phyloP scores from a whole-genome alignment of 108 stramenopile genomes.

The Nitzschia sp. region DNA sequence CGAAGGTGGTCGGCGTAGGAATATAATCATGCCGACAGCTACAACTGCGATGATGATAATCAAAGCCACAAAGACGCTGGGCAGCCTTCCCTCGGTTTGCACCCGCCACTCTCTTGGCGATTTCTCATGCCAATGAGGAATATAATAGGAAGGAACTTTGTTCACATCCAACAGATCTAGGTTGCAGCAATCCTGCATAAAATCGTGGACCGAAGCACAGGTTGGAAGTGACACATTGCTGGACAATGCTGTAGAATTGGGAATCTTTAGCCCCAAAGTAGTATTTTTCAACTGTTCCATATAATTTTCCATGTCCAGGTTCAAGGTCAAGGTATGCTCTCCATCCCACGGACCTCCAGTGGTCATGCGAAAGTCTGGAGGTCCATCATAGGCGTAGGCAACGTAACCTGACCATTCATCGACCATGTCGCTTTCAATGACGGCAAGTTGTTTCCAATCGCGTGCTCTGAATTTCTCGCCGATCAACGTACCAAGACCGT shows the following conservation, averaged over 20 bases:
- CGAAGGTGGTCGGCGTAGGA: no score
- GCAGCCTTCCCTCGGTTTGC: no score
- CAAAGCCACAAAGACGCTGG: no score
- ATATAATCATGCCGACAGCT: no score
- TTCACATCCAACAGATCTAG: not conserved
- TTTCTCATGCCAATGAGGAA: not conserved
- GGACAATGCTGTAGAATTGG: not conserved
- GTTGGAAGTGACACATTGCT: not conserved
- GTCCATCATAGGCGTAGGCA: slow-evolving; percentile 69
- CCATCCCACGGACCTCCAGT: slow-evolving; percentile 52
- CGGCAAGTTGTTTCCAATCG: slow-evolving; percentile 51
- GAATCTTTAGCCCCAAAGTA: not conserved
- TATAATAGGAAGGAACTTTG: slow-evolving; percentile 15
- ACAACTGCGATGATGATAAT: no score
- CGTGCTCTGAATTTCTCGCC: slow-evolving; percentile 1
- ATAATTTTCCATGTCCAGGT: slow-evolving; percentile 49
- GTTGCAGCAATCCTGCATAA: not conserved
- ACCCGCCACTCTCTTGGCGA: not conserved
- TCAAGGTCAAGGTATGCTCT: slow-evolving; percentile 22
- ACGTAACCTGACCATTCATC: slow-evolving; percentile 56
- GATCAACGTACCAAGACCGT: slow-evolving; percentile 7
- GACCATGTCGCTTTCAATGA: slow-evolving; percentile 46
- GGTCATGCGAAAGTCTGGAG: slow-evolving; percentile 47
- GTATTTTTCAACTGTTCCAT: slow-evolving; percentile 19
- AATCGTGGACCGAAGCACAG: not conserved